Conservation (phyloP, 2,329 filamentous ascomycete genomes). For the Aspergillus ibericus region DNA sequence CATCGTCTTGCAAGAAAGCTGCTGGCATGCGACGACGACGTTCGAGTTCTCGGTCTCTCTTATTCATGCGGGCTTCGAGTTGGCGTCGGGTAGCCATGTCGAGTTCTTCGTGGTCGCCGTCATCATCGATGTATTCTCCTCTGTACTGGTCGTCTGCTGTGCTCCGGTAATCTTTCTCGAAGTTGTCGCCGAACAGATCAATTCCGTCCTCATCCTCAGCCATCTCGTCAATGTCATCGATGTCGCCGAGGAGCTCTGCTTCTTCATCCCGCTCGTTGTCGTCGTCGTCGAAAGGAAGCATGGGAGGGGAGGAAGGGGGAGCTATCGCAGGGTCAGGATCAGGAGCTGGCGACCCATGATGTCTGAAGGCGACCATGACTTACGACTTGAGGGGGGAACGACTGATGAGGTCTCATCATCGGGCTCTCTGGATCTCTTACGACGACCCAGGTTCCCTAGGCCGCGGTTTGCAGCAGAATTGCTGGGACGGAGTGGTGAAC, state of each 20-base stretch:
- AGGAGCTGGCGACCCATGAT: neutral
- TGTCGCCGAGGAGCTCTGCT: constrained; percentile 61
- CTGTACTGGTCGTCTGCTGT: constrained; percentile 54
- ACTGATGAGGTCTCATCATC: constrained; percentile 63
- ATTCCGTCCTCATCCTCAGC: constrained; percentile 70
- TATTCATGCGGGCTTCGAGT: constrained; percentile 62
- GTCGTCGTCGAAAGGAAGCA: constrained; percentile 51
- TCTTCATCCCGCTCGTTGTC: constrained; percentile 52
- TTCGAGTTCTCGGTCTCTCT: constrained; percentile 61
- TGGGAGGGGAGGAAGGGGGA: constrained; percentile 62
- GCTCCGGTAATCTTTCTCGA: constrained; percentile 61
- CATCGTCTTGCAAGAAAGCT: constrained; percentile 69
- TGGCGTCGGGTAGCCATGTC: constrained; percentile 59
- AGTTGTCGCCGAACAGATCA: constrained; percentile 67
- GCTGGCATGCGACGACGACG: constrained; percentile 60
- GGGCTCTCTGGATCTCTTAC: constrained; percentile 66
- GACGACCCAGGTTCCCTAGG: constrained; percentile 51
- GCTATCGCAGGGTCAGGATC: constrained; percentile 26
- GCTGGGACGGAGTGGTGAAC: constrained; percentile 78
- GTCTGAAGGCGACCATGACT: constrained; percentile 32
- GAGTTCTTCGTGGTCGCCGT: constrained; percentile 63
- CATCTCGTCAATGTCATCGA: constrained; percentile 67
- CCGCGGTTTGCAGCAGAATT: constrained; percentile 83
- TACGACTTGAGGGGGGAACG: constrained; percentile 64
- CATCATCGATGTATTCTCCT: constrained; percentile 63